Evolutionary conservation across 495 filamentous ascomycete species (phyloP).

Genomic region (Lepidopterella palustris): DNA sequence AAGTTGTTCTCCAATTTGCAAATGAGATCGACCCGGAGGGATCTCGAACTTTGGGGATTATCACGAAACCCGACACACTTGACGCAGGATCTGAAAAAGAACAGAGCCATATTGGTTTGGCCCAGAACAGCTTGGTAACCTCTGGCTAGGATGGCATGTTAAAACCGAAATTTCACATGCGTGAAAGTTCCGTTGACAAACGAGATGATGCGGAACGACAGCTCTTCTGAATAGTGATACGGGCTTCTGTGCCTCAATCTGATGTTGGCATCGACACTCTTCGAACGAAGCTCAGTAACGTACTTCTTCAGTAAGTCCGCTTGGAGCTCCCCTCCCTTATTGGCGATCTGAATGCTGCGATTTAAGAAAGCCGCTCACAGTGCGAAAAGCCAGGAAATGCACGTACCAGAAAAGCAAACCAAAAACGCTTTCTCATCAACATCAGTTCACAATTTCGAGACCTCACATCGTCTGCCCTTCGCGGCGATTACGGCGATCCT

Average conservation of each 20-base stretch:
- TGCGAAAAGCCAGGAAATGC: neutral
- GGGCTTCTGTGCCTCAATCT: neutral
- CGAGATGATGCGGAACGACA: conserved; percentile 1
- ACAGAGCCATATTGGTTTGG: conserved; percentile 8
- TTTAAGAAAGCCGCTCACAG: neutral
- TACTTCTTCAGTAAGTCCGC: neutral
- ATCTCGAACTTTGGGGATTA: conserved; percentile 47
- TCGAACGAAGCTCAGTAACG: neutral
- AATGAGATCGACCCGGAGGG: conserved; percentile 40
- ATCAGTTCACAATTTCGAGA: neutral
- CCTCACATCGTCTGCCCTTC: neutral
- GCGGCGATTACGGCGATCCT: neutral
- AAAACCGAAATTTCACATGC: neutral
- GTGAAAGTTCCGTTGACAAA: neutral
- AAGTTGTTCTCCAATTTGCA: conserved; percentile 43
- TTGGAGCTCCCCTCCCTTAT: neutral
- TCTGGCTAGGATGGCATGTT: conserved; percentile 4
- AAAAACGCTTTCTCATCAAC: neutral
- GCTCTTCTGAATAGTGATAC: neutral
- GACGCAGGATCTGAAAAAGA: conserved; percentile 22
- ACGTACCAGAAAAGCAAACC: neutral
- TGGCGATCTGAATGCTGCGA: neutral
- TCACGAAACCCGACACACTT: conserved; percentile 44
- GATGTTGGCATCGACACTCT: neutral
- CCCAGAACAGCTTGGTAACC: neutral